Base-by-base conservation (phyloP, 1,284 basidiomycete species). In the Malassezia psittaci region DNA sequence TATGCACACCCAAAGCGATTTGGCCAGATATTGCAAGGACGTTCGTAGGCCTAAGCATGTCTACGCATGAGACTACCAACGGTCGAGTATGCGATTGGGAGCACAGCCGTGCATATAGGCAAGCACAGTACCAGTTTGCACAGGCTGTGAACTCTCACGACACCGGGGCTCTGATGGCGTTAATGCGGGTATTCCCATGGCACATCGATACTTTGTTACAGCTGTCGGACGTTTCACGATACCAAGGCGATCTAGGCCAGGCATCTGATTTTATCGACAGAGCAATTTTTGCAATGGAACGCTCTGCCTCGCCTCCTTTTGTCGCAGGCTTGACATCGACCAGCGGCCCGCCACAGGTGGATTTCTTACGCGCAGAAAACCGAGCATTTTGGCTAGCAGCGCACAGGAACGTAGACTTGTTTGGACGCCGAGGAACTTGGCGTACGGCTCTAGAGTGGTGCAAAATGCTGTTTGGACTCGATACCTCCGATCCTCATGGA, bases 181-280 rank as follows among this genome's bases (percentile, higher is more conserved):
- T 74, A 3, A 46, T 68, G 24, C 56, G 71, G 16, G 62, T 66
- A 5, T 73, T 68, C 46, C 71, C 72, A 2, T 74, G 69, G 61
- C 72, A 74, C 46, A 66, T 74, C 33, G 67, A 73, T 48, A 70
- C 71, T 39, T 66, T 74, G 1, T 52, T 72, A 13, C 71, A 73
- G 53, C 60, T 73, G 1, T 61, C 60, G 29, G 72, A 73, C 41
- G 61, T 72, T 34, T 65, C 66, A 16, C 60, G 71, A 10, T 67
- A 72, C 42, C 72, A 73, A 48, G 72, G 70, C 34, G 72, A 74
- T 35, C 48, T 74, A 4, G 72, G 71, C 9, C 68, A 70, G 44
- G 69, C 71, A 10, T 52, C 59, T 8, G 71, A 74, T 48, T 74
- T 68, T 44, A 67, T 68, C 52, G 61, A 69, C 21, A 62, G 69